Evolutionary conservation across 768 basidiomycete genomes (phyloP).

Genomic region (Psilocybe cubensis): DNA sequence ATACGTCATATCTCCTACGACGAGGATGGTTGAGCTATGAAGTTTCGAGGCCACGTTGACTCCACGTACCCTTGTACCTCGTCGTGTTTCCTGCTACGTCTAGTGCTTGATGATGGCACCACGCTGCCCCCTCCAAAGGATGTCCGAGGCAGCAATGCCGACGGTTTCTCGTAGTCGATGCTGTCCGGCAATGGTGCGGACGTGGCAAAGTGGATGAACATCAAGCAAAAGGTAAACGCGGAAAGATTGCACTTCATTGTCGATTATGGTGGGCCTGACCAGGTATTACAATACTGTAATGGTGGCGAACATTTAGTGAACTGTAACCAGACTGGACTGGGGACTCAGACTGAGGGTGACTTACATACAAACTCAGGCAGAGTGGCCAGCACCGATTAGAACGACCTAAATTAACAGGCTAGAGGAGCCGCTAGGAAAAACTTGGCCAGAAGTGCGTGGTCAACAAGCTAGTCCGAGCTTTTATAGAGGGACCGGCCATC

Average conservation of each 20-base stretch:
- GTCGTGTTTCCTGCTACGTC: background rate
- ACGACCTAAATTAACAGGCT: background rate
- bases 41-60: background rate
- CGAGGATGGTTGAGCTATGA: background rate
- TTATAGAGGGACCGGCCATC: background rate
- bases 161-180: background rate
- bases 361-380: background rate
- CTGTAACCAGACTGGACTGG: background rate
- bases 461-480: background rate
- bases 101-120: background rate
- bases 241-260: slow-evolving; percentile 1
- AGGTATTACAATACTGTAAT: background rate
- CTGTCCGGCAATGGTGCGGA: slow-evolving; percentile 4
- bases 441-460: background rate
- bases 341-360: background rate
- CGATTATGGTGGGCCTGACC: background rate
- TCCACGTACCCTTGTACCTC: background rate
- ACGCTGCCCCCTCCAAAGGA: slow-evolving; percentile 2
- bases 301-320: background rate
- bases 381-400: background rate
- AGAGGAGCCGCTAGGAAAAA: background rate
- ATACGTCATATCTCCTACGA: slow-evolving; percentile 14
- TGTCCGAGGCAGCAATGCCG: background rate
- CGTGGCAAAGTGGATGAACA: background rate
- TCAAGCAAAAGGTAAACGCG: background rate